phyloP scores from a whole-genome alignment of 1,139 yeast species.

The Arxiozyma slooffiae region DNA sequence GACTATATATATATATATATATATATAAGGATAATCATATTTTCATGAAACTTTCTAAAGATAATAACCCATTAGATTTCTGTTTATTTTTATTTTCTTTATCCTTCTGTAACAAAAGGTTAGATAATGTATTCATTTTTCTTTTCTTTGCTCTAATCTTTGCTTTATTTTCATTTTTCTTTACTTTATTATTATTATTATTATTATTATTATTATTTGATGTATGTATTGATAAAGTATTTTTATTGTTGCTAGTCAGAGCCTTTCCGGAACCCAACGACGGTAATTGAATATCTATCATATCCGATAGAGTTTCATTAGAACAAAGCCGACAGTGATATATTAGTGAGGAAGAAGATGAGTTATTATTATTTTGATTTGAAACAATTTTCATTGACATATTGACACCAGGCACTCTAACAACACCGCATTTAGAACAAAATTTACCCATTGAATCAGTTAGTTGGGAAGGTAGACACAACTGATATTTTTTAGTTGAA shows the following conservation, averaged over 20 bases:
- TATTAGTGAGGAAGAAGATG: neutral
- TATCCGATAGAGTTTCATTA: neutral
- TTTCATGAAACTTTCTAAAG: constrained; percentile 43
- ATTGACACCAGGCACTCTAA: constrained; percentile 41
- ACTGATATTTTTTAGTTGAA: constrained; percentile 23
- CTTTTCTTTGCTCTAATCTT: constrained; percentile 33
- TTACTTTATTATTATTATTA: neutral
- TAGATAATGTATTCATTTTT: constrained; percentile 29
- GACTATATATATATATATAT: constrained; percentile 5
- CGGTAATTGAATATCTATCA: neutral
- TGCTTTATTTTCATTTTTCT: neutral
- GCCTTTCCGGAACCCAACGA: neutral
- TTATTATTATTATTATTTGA: neutral
- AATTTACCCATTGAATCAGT: constrained; percentile 28
- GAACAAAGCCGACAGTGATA: neutral
- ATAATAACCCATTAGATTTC: constrained; percentile 29
- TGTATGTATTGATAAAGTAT: too few relatives aligned
- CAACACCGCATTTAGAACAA: constrained; percentile 40
- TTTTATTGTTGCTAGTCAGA: too few relatives aligned
- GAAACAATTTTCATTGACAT: constrained; percentile 19
- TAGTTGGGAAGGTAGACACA: constrained; percentile 20
- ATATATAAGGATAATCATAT: constrained; percentile 5
- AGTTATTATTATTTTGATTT: neutral
- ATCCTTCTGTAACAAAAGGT: constrained; percentile 38
- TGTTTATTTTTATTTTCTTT: constrained; percentile 32